Evolutionary conservation across 1,284 basidiomycete genomes (phyloP), one percentile per base, ranked within the genome.

Genomic region (Sanghuangporus sanghuang): DNA sequence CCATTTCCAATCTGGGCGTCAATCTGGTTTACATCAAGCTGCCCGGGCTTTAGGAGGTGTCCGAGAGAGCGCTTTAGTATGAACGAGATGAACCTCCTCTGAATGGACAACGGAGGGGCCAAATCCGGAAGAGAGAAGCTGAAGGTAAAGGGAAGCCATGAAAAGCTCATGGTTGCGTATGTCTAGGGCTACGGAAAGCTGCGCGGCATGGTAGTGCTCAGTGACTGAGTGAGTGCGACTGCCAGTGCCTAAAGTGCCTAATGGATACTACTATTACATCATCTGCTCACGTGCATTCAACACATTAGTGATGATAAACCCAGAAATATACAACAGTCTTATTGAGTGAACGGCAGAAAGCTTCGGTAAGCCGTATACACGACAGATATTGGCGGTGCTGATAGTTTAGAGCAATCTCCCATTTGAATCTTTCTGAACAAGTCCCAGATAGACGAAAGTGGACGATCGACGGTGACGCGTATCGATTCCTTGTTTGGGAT

Each of bases 1-100:
- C 96, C 96, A 53, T 88, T 90, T 7, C 92, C 90, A 69, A 98
- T 90, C 74, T 96, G 94, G 27, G 94, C 92, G 70, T 97, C 94
- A 71, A 98, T 90, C 74, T 95, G 87, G 63, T 89, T 84, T 57
- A 86, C 80, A 75, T 97, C 92, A 64, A 98, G 84, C 70, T 95
- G 93, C 11, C 93, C 93, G 27, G 91, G 91, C 71, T 90, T 89
- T 67, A 98, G 82, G 67, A 97, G 83, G 71, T 91, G 89, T 2
- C 96, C 96, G 0, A 98, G 79, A 2, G 87, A 83, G 67, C 88
- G 87, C 78, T 89, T 91, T 67, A 98, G 81, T 54, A 95, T 78
- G 74, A 95, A 98, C 2, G 93, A 93, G 36, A 98, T 81, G 76
- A 98, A 95, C 58, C 93, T 86, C 60, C 88, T 82, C 77, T 98